These are phyloP conservation scores for Backusella psychrophila DNA, from an alignment of 192 early-diverging fungal species.

Conservation along the genomic window DNA sequence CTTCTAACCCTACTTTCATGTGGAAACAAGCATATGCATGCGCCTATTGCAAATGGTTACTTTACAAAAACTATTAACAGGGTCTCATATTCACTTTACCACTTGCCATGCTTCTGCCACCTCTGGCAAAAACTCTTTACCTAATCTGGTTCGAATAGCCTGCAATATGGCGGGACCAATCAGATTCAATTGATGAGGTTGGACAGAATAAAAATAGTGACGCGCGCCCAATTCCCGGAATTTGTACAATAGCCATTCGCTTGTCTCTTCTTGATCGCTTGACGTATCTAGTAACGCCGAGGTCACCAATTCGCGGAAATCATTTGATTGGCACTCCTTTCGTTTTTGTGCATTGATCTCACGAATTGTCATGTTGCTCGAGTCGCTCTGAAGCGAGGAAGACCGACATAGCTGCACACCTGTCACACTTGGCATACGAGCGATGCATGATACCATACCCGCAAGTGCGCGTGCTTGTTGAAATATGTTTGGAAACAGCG, in stretches of 20 bases:
- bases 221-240: constrained; percentile 8
- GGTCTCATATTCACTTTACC: background rate
- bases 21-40: constrained; percentile 13
- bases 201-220: constrained; percentile 3
- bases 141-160: constrained; percentile 1
- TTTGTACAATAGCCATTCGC: constrained; percentile 5
- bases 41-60: constrained; percentile 7
- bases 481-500: constrained; percentile 17
- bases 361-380: background rate
- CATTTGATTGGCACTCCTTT: background rate
- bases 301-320: background rate
- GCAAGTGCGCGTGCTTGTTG: constrained; percentile 24
- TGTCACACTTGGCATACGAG: background rate
- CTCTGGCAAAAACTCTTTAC: constrained; percentile 17
- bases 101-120: constrained; percentile 20
- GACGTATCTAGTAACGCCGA: background rate
- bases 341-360: constrained; percentile 4
- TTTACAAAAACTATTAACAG: background rate
- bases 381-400: background rate
- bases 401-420: background rate
- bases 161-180: constrained; percentile 14
- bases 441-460: constrained; percentile 19
- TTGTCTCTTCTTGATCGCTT: background rate
- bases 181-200: constrained; percentile 14
- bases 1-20: constrained; percentile 18